These are phyloP conservation scores for Emergomyces orientalis DNA, from an alignment of 2,329 filamentous ascomycete species.

Conservation along the genomic window DNA sequence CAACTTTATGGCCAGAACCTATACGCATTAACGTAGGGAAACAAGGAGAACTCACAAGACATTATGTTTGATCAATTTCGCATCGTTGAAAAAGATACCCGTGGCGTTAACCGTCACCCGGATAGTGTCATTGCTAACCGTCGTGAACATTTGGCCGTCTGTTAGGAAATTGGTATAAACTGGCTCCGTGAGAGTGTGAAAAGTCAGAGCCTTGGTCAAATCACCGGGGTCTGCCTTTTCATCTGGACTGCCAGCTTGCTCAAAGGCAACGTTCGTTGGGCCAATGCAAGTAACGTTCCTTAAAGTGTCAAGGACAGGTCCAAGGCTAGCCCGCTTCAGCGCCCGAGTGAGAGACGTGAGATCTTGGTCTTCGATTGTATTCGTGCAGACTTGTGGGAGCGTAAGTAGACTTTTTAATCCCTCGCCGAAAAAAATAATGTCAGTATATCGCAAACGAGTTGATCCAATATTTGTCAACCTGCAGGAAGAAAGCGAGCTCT, in stretches of 20 bases:
- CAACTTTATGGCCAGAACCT: neutral
- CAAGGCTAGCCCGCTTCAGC: slow-evolving; percentile 3
- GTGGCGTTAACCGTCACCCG: slow-evolving; percentile 9
- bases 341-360: slow-evolving; percentile 9
- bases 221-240: slow-evolving; percentile 2
- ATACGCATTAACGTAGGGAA: neutral
- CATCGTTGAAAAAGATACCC: slow-evolving; percentile 12
- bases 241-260: slow-evolving; percentile 6
- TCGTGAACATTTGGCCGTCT: slow-evolving; percentile 9
- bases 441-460: neutral
- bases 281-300: slow-evolving; percentile 11
- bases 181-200: slow-evolving; percentile 10
- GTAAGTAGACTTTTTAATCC: slow-evolving; percentile 7
- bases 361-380: slow-evolving; percentile 5
- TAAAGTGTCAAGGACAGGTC: slow-evolving; percentile 7
- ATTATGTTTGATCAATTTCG: slow-evolving; percentile 8
- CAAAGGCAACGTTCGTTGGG: slow-evolving; percentile 7
- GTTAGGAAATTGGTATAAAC: slow-evolving; percentile 11
- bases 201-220: slow-evolving; percentile 9
- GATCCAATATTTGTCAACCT: neutral
- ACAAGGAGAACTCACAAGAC: slow-evolving; percentile 6
- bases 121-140: slow-evolving; percentile 10
- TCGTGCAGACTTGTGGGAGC: slow-evolving; percentile 9
- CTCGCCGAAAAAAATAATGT: neutral
- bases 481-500: neutral